A percentile compares a stretch with the other conserved stretches of the same genome.
Evolutionary conservation across 768 basidiomycete species (phyloP).

Genomic region (Coprinopsis sp.): DNA sequence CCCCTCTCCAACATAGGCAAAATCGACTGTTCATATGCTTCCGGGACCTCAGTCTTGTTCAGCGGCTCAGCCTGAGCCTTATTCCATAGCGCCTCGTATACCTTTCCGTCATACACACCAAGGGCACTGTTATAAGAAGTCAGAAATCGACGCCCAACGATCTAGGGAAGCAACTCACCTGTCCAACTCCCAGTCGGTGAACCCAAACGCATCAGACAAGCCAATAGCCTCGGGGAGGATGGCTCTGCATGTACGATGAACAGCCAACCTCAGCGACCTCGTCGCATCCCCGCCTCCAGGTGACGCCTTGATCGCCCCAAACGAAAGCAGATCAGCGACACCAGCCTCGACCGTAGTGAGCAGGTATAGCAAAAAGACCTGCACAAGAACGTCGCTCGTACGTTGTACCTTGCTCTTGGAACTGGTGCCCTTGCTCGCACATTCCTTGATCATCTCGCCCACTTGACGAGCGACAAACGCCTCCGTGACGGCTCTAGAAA

Average conservation of each 20-base stretch:
- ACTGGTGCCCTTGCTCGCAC: slow-evolving; percentile 16
- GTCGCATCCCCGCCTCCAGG: slow-evolving; percentile 35
- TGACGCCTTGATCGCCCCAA: slow-evolving; percentile 36
- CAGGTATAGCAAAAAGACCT: slow-evolving; percentile 52
- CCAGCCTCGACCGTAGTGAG: slow-evolving; percentile 52
- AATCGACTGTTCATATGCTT: slow-evolving; percentile 57
- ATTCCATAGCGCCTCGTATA: slow-evolving; percentile 65
- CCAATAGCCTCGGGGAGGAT: slow-evolving; percentile 63
- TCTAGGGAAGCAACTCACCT: slow-evolving; percentile 38
- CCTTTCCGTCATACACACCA: slow-evolving; percentile 58
- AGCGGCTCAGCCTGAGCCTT: slow-evolving; percentile 55
- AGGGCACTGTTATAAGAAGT: slow-evolving; percentile 40
- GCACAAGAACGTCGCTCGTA: slow-evolving; percentile 26
- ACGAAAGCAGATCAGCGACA: slow-evolving; percentile 56
- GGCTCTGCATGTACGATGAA: slow-evolving; percentile 43
- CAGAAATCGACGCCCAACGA: background rate
- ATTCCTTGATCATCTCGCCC: slow-evolving; percentile 37
- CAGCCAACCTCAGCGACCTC: slow-evolving; percentile 43
- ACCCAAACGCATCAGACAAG: slow-evolving; percentile 68
- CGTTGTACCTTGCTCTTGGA: slow-evolving; percentile 21
- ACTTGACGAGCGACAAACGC: slow-evolving; percentile 62
- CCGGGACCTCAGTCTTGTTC: slow-evolving; percentile 45
- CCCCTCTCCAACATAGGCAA: slow-evolving; percentile 50
- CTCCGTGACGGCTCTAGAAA: slow-evolving; percentile 61
- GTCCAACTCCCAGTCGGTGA: slow-evolving; percentile 71